Percentiles rank a stretch among this genome's conserved stretches.
These are phyloP conservation scores for Diplodia seriata DNA, from an alignment of 2,329 filamentous ascomycete species.

Conservation along the genomic window DNA sequence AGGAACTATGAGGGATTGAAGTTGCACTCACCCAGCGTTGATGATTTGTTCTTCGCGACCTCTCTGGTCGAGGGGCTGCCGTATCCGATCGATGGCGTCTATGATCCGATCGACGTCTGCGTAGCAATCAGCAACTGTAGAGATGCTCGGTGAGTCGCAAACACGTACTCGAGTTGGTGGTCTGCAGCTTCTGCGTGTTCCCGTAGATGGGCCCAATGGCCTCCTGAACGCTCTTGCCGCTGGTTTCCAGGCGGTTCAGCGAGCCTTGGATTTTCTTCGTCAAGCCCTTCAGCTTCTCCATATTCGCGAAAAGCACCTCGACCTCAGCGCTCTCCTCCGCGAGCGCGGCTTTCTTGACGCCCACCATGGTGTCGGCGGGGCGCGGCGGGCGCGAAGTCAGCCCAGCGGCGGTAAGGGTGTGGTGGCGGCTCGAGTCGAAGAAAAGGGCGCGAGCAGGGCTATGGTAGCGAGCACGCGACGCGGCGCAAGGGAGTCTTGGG, in stretches of 20 bases:
- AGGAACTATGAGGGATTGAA: conserved; percentile 34
- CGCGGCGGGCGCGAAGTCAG: conserved; percentile 21
- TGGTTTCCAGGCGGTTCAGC: conserved; percentile 80
- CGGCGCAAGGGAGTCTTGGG: conserved; percentile 17
- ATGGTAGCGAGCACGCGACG: conserved; percentile 11
- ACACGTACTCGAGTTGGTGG: conserved; percentile 76
- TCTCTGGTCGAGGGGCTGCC: conserved; percentile 90
- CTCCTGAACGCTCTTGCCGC: conserved; percentile 88
- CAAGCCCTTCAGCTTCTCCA: conserved; percentile 91
- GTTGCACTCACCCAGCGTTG: conserved; percentile 68
- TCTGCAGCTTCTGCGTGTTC: conserved; percentile 88
- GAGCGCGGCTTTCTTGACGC: conserved; percentile 62
- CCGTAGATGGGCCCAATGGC: conserved; percentile 91
- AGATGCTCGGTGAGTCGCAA: neutral
- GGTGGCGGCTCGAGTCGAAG: neutral
- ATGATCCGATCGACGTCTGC: conserved; percentile 85
- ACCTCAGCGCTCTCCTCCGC: conserved; percentile 73
- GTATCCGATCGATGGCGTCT: conserved; percentile 83
- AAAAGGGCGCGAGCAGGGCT: neutral
- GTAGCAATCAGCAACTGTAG: conserved; percentile 8
- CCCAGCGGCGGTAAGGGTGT: conserved; percentile 34
- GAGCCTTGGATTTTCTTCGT: conserved; percentile 96
- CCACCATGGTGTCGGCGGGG: conserved; percentile 56
- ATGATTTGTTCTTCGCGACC: conserved; percentile 92
- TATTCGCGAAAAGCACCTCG: conserved; percentile 69